Base-by-base conservation (phyloP, 306 rosid genomes). In the Morella rubra region DNA sequence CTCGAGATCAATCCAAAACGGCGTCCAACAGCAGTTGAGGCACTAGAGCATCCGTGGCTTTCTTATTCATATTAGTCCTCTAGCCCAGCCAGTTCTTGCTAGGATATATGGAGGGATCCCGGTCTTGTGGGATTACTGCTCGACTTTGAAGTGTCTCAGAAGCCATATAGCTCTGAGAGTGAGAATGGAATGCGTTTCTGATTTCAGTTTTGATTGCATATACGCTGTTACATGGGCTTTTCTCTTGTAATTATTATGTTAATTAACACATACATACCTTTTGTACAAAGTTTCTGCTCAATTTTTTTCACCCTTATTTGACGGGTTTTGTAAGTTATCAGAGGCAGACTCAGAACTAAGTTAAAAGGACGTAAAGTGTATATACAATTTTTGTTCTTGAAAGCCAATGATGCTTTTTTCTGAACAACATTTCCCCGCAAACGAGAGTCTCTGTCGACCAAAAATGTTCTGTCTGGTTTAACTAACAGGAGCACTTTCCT, bases 31-130 rank as follows among this genome's bases (percentile, higher is more conserved):
- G 97, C 98, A 6, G 81, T 73, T 24, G 93, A 88, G 27, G 99
- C 99, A 10, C 87, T 96, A 5, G 87, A 80, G 76, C 99, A 96
- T 77, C 99, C 99, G 44, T 96, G 99, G 99, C 94, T 96, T 81
- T 95, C 93, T 73, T 73, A 84, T 78, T 82, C 73, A 4, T 92
- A 90, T 32, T 79, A 84, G 71, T 75, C 85, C 32, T 27, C 32
- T 27, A 27, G 32, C 2, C 37, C 37, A 32, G 37, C 37, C 67
- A 69, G 64, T 66, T 79, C 86, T 46, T 68, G 44, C 78, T 75
- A 65, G 41, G 59, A 76, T 61, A 47, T 75, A 40, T 75, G 81
- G 76, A 73, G 70, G n/a, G 82, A 71, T 41, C 58, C 72, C 79
- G 4, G 6, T 61, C 4, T 66, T 56, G 61, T 79, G 77, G 62